Evolutionary conservation across 1,284 basidiomycete species (phyloP).

Genomic region (Porphyrellus sp.): DNA sequence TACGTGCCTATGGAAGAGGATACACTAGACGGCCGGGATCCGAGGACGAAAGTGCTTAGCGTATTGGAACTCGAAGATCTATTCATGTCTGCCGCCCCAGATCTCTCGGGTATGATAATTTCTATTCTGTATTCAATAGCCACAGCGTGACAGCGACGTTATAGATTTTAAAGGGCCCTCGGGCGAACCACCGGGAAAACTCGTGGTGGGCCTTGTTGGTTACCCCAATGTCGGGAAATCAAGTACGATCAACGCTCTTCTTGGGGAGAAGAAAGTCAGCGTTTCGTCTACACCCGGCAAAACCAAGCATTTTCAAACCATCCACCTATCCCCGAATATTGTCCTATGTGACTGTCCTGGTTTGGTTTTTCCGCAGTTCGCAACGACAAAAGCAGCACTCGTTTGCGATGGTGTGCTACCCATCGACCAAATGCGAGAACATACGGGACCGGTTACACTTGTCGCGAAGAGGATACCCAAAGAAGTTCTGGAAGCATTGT

Average conservation of each 20-base stretch:
- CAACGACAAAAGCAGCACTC: slow-evolving; percentile 91
- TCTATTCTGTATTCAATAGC: not conserved
- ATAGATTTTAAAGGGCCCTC: slow-evolving; percentile 64
- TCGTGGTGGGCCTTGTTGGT: slow-evolving; percentile 94
- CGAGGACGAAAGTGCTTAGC: slow-evolving; percentile 77
- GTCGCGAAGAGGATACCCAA: slow-evolving; percentile 81
- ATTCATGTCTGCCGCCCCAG: slow-evolving; percentile 77
- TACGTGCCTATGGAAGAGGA: slow-evolving; percentile 55
- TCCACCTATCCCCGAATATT: slow-evolving; percentile 84
- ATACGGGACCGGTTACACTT: slow-evolving; percentile 84
- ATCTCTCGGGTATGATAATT: slow-evolving; percentile 56
- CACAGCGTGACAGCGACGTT: not conserved
- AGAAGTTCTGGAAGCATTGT: slow-evolving; percentile 85
- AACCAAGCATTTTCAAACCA: slow-evolving; percentile 99
- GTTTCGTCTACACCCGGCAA: slow-evolving; percentile 98
- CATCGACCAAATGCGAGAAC: slow-evolving; percentile 96
- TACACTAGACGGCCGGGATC: slow-evolving; percentile 52
- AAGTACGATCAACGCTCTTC: slow-evolving; percentile 93
- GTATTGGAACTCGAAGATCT: slow-evolving; percentile 90
- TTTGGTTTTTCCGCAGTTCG: slow-evolving; percentile 97
- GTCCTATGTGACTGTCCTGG: slow-evolving; percentile 99
- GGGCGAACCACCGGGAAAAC: slow-evolving; percentile 63
- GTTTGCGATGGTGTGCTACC: slow-evolving; percentile 97
- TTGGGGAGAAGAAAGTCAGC: slow-evolving; percentile 95
- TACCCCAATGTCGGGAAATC: slow-evolving; percentile 99